phyloP scores from a whole-genome alignment of 257 asterid species.

The Nicotiana noctiflora region DNA sequence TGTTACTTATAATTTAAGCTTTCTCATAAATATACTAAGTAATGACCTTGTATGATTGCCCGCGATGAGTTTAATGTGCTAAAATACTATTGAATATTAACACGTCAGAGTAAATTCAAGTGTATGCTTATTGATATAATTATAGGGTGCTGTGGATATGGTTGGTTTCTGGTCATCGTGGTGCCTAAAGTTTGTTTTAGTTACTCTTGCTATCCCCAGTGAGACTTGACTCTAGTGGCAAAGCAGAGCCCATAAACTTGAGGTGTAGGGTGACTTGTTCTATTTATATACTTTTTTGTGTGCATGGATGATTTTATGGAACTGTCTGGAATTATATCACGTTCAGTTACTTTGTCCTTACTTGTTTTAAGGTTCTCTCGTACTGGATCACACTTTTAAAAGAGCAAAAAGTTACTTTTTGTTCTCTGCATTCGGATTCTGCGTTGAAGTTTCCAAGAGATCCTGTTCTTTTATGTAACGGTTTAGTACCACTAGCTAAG shows the following conservation, averaged over 20 bases:
- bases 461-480: not conserved
- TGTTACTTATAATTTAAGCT: not conserved
- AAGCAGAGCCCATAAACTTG: not conserved
- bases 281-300: not conserved
- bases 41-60: not conserved
- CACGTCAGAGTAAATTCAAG: not conserved
- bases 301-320: not conserved
- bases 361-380: not conserved
- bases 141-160: not conserved
- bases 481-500: not conserved
- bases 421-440: not conserved
- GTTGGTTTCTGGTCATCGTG: not conserved
- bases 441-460: not conserved
- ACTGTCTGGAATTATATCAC: not conserved
- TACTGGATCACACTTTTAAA: not conserved
- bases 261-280: not conserved
- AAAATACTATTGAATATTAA: not conserved
- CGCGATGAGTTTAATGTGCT: not conserved
- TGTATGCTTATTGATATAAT: not conserved
- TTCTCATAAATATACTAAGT: not conserved
- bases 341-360: not conserved
- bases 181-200: not conserved
- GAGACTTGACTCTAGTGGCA: not conserved
- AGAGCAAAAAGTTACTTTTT: not conserved
- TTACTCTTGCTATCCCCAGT: not conserved